Base-by-base conservation (phyloP, 805 yeast genomes). In the Nakazawaea ishiwadae region DNA sequence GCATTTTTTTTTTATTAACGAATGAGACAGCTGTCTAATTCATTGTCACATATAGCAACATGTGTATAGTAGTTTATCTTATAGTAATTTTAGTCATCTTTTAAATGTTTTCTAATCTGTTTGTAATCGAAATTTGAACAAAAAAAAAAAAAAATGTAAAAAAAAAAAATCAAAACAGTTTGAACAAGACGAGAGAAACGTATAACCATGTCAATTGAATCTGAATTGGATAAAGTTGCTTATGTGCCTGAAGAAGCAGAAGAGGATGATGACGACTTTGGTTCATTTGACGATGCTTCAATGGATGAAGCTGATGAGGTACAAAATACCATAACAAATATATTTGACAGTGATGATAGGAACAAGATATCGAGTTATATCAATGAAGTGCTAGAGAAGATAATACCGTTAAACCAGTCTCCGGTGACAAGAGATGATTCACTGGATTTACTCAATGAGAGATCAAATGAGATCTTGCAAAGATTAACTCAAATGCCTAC, bases 231-330 rank as follows among this genome's bases (percentile, higher is more conserved):
- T 8, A 23, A 23, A 8, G 10, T 23, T 8, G 26, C 4, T 10
- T 6, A 8, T 11, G 16, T 31, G 21, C 7, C 33, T 27, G 33
- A 36, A 11, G 32, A 18, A 5, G 20, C 12, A 5, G 37, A 31
- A 2, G 44, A 35, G n/a, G 40, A 36, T 5, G 40, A 36, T 16
- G 45, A 42, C 20, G 45, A 42, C 19, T 42, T 42, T 27, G 45
- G 45, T 9, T 42, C 45, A 12, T 42, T 42, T 29, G 45, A 42
- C 23, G 42, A 42, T 28, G 45, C 42, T 17, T 42, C 42, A 7
- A n/a, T 37, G 2, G 42, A 42, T 7, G 40, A 36, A 15, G 10
- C 10, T 10, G 26, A 32, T 7, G n/a, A 17, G 12, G n/a, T 5
- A 32, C 15, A 10, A 18, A 32, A 18, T 6, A 3, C 12, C 14